Conservation (phyloP, 768 basidiomycete species). For the Suillus sp. region DNA sequence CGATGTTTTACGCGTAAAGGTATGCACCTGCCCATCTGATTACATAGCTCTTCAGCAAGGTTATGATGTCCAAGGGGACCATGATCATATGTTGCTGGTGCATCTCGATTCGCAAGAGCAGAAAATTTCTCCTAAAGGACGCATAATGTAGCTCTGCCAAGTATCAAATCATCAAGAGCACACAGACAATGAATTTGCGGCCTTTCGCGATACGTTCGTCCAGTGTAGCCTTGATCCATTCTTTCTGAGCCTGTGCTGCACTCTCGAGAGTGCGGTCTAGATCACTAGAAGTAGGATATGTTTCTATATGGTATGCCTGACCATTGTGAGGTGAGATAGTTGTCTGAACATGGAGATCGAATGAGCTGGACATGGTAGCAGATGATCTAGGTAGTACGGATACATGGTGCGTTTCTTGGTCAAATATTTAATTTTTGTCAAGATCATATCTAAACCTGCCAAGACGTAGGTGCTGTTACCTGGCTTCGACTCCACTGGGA, state of each 20-base stretch:
- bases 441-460: not conserved
- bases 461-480: not conserved
- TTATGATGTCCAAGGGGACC: slow-evolving; percentile 50
- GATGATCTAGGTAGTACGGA: not conserved
- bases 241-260: slow-evolving; percentile 68
- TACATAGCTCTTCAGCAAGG: slow-evolving; percentile 72
- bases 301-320: slow-evolving; percentile 60
- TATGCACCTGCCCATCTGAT: slow-evolving; percentile 89
- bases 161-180: not conserved
- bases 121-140: slow-evolving; percentile 43
- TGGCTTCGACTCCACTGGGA: not conserved
- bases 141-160: slow-evolving; percentile 27
- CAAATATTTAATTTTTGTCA: not conserved
- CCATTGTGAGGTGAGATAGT: slow-evolving; percentile 79
- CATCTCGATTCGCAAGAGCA: slow-evolving; percentile 23
- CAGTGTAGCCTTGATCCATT: slow-evolving; percentile 64
- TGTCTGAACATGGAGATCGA: slow-evolving; percentile 50
- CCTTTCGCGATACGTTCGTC: slow-evolving; percentile 71
- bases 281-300: slow-evolving; percentile 62
- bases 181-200: slow-evolving; percentile 63
- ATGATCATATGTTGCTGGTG: slow-evolving; percentile 49
- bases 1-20: not conserved
- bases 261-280: slow-evolving; percentile 61
- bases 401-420: not conserved
- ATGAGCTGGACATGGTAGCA: slow-evolving; percentile 10